Base-by-base conservation (phyloP, 129 eudicot genomes). In the Escallonia rubra region DNA sequence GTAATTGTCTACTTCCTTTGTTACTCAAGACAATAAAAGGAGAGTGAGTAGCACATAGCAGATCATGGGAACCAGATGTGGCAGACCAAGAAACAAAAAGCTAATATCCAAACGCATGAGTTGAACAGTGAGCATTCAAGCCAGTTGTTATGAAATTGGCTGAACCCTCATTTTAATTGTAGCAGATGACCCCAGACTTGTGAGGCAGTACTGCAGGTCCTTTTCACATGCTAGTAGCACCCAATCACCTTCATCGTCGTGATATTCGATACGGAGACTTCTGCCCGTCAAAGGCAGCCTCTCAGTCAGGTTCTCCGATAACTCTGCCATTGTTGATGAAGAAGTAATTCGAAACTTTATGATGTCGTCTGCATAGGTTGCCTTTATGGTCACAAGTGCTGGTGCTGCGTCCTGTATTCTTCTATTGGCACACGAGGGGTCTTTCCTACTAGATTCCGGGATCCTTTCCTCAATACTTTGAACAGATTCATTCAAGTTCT, bases 231-330 rank as follows among this genome's bases (percentile, higher is more conserved):
- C 56, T 15, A 81, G 38, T 38, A 43, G 15, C 41, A 81, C 73
- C 82, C 70, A 60, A 9, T 76, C 82, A 6, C 53, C 47, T 43
- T 68, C 82, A 16, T 72, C 79, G 41, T 81, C 86, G 43, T 42
- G 57, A 11, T 81, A 72, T 47, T 67, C 67, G 63, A 80, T 68
- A 59, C 63, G 66, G 47, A 62, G 67, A 9, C 43, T 63, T 41
- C 73, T 71, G 0, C 7, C 38, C 34, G 50, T 63, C n/a, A 81
- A 67, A 23, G 72, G 41, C 4, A 72, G 61, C 67, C 54, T 72
- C 50, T 68, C 64, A 4, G 71, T 68, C 66, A 81, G 64, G 15
- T 69, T 53, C 48, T 57, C 61, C 57, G 64, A 16, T 41, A 48
- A 53, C 2, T 13, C 68, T 12, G 61, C 73, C 59, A 70, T 76